A percentile compares a stretch with the other conserved stretches of the same genome.
phyloP scores from a whole-genome alignment of 805 yeast species.

The Kluyveromyces lactis region DNA sequence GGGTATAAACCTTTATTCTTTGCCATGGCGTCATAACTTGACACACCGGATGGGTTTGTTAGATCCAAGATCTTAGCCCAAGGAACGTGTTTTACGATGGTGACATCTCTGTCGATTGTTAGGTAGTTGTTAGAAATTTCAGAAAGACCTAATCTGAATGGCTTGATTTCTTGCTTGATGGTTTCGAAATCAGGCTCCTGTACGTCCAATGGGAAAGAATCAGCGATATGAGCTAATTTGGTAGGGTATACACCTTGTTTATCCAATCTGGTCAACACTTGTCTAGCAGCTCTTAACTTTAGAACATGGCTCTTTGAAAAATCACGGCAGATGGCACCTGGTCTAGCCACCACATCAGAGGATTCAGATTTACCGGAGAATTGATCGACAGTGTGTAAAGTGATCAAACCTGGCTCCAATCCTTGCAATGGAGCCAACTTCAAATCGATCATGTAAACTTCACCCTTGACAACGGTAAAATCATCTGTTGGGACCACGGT shows the following conservation, averaged over 20 bases:
- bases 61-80: constrained; percentile 53
- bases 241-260: constrained; percentile 84
- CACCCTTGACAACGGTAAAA: constrained; percentile 67
- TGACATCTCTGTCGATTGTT: constrained; percentile 65
- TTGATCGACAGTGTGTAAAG: constrained; percentile 58
- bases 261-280: constrained; percentile 62
- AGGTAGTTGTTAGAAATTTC: constrained; percentile 78
- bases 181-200: constrained; percentile 26
- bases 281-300: constrained; percentile 67
- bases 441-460: constrained; percentile 79
- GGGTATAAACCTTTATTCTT: constrained; percentile 45
- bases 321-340: constrained; percentile 77
- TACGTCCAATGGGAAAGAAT: constrained; percentile 49
- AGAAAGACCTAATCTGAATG: constrained; percentile 63
- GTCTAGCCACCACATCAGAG: constrained; percentile 46
- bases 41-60: constrained; percentile 58
- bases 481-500: constrained; percentile 74
- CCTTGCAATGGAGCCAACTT: constrained; percentile 62
- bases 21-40: constrained; percentile 58
- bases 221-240: constrained; percentile 67
- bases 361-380: constrained; percentile 55
- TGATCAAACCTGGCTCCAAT: constrained; percentile 51
- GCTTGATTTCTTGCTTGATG: constrained; percentile 45
- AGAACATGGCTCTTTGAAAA: constrained; percentile 73
- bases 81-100: constrained; percentile 65